Conservation (phyloP, 768 basidiomycete genomes). For the Suillus fuscotomentosus region DNA sequence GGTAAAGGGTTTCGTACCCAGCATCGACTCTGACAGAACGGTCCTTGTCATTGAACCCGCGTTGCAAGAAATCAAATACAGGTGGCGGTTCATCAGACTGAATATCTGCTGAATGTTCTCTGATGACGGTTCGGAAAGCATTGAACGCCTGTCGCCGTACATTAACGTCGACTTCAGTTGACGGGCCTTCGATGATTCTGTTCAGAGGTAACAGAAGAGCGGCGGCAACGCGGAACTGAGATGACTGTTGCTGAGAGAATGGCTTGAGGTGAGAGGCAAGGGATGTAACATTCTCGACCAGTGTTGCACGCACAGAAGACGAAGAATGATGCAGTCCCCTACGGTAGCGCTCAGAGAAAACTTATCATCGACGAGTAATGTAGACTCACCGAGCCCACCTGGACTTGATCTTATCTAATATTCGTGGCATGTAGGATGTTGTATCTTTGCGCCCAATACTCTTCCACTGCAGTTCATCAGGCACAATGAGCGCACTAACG, state of each 20-base stretch:
- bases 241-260: constrained; percentile 28
- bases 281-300: constrained; percentile 23
- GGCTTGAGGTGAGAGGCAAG: constrained; percentile 24
- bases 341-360: not conserved
- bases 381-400: constrained; percentile 3
- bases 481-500: not conserved
- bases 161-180: constrained; percentile 42
- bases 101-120: constrained; percentile 36
- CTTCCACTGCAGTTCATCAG: not conserved
- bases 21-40: constrained; percentile 63
- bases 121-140: constrained; percentile 40
- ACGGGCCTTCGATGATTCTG: constrained; percentile 40
- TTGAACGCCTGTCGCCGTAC: constrained; percentile 46
- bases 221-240: constrained; percentile 24
- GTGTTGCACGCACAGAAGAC: constrained; percentile 27
- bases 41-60: constrained; percentile 52
- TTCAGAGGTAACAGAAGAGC: constrained; percentile 23
- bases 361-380: not conserved
- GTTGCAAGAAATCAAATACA: constrained; percentile 39
- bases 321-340: constrained; percentile 39
- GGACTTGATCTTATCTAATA: not conserved
- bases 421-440: not conserved
- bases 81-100: constrained; percentile 30
- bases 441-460: not conserved
- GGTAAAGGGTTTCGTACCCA: constrained; percentile 44